Conservation (phyloP, 495 filamentous ascomycete species). For the Xylaria curta region DNA sequence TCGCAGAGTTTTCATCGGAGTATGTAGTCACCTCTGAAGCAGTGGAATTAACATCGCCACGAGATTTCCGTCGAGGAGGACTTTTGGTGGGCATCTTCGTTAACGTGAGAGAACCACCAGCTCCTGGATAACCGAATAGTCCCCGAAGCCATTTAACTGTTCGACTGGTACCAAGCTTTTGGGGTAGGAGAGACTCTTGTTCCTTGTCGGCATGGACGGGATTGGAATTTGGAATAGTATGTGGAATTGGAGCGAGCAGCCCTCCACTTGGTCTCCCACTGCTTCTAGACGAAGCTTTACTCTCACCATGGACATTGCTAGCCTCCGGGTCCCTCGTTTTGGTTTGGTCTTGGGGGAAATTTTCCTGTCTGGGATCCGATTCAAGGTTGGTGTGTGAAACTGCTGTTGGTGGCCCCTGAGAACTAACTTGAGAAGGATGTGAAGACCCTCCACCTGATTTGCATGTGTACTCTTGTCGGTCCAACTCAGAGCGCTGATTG, state of each 20-base stretch:
- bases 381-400: constrained; percentile 19
- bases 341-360: constrained; percentile 21
- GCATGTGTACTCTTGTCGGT: not conserved
- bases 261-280: not conserved
- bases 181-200: constrained; percentile 10
- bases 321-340: not conserved
- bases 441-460: constrained; percentile 15
- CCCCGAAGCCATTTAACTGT: constrained; percentile 38
- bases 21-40: constrained; percentile 36
- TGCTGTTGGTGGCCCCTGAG: constrained; percentile 23
- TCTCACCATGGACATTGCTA: not conserved
- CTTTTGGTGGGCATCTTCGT: constrained; percentile 39
- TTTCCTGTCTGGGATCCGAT: constrained; percentile 29
- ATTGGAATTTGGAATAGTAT: not conserved
- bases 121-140: constrained; percentile 33
- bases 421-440: constrained; percentile 19
- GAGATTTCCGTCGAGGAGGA: constrained; percentile 33
- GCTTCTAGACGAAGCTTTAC: not conserved
- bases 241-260: not conserved
- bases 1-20: constrained; percentile 29
- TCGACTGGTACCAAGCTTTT: constrained; percentile 26
- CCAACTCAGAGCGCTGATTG: constrained; percentile 6
- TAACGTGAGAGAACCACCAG: constrained; percentile 23
- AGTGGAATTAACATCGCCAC: constrained; percentile 30
- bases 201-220: not conserved